Evolutionary conservation across 768 basidiomycete species (phyloP), one percentile per base, ranked within the genome.

Genomic region (Phlebiopsis gigantea): DNA sequence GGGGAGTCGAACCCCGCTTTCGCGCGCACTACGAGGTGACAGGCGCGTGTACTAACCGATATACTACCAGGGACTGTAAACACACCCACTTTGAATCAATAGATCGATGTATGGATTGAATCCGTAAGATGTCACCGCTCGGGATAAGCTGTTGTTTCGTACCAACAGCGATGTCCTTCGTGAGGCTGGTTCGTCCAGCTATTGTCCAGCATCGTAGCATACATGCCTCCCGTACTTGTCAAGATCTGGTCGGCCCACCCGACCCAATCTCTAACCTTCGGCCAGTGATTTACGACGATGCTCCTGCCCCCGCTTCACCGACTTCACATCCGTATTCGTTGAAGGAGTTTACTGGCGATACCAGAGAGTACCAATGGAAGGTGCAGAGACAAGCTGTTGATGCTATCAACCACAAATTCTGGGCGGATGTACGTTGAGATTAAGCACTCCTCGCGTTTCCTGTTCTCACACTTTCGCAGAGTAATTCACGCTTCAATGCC

Each of bases 231-330:
- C 1, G 53, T 10, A 29, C 53, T 1, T 56, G 67, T 4, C 22
- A 63, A 10, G 68, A 78, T 60, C 72, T 79, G 19, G 71, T 92
- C 34, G 90, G 86, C 1, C 88, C 88, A 21, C 85, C 88, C 28
- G 81, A 93, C 66, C 85, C 88, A 8, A 65, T 89, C 49, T 91
- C 90, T 9, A 82, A 93, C 73, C 75, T 93, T 58, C 83, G 91
- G 1, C 88, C 90, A 2, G 77, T 90, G 55, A 74, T 92, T 43
- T 92, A 93, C 72, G 83, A 85, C 63, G 80, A 85, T 63, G 73
- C 73, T 9, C 74, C 75, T 9, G 65, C 73, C 17, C 69, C 2
- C 60, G 75, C 15, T 51, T 43, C 41, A 39, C 60, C 59, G 19
- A 57, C 60, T 57, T 57, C 63, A 44, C 88, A 91, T 67, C 90